Percentiles rank a stretch among this genome's conserved stretches.
These are phyloP conservation scores for Mycena maculata DNA, from an alignment of 768 basidiomycete genomes.

Conservation along the genomic window DNA sequence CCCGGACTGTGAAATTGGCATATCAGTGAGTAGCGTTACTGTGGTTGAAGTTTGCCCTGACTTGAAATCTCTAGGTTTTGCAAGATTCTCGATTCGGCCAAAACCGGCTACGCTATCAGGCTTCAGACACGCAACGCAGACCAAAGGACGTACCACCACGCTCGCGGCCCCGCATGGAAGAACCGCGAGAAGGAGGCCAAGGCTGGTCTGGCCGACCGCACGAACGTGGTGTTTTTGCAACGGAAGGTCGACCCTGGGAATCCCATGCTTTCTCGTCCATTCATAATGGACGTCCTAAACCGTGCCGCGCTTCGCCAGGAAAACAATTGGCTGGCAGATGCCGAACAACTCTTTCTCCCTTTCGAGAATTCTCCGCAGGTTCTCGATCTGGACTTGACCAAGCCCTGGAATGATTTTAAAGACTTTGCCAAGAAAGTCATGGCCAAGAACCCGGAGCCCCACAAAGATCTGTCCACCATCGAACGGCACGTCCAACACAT, in stretches of 20 bases:
- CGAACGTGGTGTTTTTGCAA: slow-evolving; percentile 26
- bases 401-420: slow-evolving; percentile 53
- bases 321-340: slow-evolving; percentile 25
- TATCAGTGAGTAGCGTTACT: slow-evolving; percentile 53
- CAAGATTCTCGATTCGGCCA: slow-evolving; percentile 68
- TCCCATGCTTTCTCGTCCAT: slow-evolving; percentile 31
- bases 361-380: not conserved
- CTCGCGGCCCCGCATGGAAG: slow-evolving; percentile 40
- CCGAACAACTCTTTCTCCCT: slow-evolving; percentile 39
- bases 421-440: slow-evolving; percentile 34
- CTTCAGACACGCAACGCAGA: slow-evolving; percentile 47
- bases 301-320: slow-evolving; percentile 28
- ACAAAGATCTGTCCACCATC: slow-evolving; percentile 51
- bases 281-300: slow-evolving; percentile 46
- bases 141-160: slow-evolving; percentile 32
- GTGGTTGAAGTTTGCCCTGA: slow-evolving; percentile 40
- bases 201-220: not conserved
- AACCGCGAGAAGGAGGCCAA: slow-evolving; percentile 10
- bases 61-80: slow-evolving; percentile 51
- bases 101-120: slow-evolving; percentile 65
- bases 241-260: slow-evolving; percentile 29
- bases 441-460: slow-evolving; percentile 36
- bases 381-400: slow-evolving; percentile 39
- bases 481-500: slow-evolving; percentile 53
- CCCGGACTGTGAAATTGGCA: slow-evolving; percentile 63